These are phyloP conservation scores for Verticillium tricorpus DNA, from an alignment of 2,329 filamentous ascomycete species.

Conservation along the genomic window DNA sequence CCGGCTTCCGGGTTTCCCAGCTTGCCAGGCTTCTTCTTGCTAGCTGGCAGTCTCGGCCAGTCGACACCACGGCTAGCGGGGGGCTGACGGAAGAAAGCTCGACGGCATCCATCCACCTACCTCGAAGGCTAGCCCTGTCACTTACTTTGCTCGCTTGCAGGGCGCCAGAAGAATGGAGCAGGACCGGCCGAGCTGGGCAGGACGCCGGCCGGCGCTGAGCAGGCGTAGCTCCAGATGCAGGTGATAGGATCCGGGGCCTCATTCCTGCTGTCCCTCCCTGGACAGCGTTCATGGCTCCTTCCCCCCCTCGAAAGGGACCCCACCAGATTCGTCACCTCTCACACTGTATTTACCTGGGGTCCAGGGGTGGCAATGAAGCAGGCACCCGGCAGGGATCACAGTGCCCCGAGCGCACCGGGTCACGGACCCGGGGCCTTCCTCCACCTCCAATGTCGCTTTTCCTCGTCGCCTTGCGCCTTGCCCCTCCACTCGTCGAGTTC, in stretches of 20 bases:
- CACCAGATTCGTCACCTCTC: background rate
- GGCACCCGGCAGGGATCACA: background rate
- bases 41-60: background rate
- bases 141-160: background rate
- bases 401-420: background rate
- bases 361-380: background rate
- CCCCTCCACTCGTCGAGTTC: background rate
- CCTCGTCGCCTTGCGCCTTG: background rate
- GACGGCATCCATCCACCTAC: background rate
- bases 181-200: background rate
- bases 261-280: background rate
- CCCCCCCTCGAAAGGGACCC: background rate
- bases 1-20: background rate
- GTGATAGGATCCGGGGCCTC: background rate
- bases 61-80: background rate
- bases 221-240: background rate
- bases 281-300: background rate
- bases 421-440: background rate
- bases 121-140: background rate
- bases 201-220: background rate
- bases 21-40: background rate
- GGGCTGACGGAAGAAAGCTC: background rate
- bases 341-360: background rate
- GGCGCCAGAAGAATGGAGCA: background rate
- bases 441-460: background rate